Evolutionary conservation across 2,329 filamentous ascomycete genomes (phyloP).

Genomic region (Boeremia lycopersici): DNA sequence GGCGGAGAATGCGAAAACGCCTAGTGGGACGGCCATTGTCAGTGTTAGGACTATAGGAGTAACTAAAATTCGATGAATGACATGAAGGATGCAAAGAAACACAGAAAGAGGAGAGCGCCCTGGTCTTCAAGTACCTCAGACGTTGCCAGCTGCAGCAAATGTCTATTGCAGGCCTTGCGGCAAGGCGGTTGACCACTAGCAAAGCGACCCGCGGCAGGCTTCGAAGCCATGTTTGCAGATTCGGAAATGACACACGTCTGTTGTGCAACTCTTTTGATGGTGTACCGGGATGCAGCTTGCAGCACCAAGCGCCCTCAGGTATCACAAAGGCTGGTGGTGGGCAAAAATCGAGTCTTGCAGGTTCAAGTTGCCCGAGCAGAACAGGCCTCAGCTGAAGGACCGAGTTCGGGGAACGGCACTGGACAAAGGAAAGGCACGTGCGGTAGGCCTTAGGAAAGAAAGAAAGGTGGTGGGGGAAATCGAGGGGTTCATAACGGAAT

Average conservation of each 20-base stretch:
- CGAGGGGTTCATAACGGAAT: slow-evolving; percentile 19
- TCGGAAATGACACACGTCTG: slow-evolving; percentile 40
- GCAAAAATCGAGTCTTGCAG: slow-evolving; percentile 13
- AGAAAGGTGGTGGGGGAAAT: slow-evolving; percentile 22
- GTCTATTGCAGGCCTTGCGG: slow-evolving; percentile 37
- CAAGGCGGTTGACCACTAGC: slow-evolving; percentile 41
- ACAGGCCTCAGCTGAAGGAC: slow-evolving; percentile 13
- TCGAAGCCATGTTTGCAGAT: slow-evolving; percentile 38
- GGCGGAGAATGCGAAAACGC: slow-evolving; percentile 45
- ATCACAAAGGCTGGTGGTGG: slow-evolving; percentile 28
- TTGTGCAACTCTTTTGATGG: slow-evolving; percentile 41
- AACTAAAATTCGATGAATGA: slow-evolving; percentile 2
- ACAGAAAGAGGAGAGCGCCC: slow-evolving; percentile 33
- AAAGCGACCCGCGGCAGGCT: slow-evolving; percentile 25
- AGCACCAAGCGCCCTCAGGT: slow-evolving; percentile 31
- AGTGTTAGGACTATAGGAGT: slow-evolving; percentile 29
- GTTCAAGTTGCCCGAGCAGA: slow-evolving; percentile 9
- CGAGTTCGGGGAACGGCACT: slow-evolving; percentile 2
- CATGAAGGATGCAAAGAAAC: slow-evolving; percentile 27
- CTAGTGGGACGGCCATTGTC: slow-evolving; percentile 49
- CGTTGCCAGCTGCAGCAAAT: slow-evolving; percentile 36
- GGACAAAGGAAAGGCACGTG: slow-evolving; percentile 14
- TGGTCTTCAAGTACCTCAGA: slow-evolving; percentile 42
- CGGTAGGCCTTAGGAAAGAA: background rate
- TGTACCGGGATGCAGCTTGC: slow-evolving; percentile 41